Conservation (phyloP, 2,329 filamentous ascomycete species). For the Neofusicoccum sp. region DNA sequence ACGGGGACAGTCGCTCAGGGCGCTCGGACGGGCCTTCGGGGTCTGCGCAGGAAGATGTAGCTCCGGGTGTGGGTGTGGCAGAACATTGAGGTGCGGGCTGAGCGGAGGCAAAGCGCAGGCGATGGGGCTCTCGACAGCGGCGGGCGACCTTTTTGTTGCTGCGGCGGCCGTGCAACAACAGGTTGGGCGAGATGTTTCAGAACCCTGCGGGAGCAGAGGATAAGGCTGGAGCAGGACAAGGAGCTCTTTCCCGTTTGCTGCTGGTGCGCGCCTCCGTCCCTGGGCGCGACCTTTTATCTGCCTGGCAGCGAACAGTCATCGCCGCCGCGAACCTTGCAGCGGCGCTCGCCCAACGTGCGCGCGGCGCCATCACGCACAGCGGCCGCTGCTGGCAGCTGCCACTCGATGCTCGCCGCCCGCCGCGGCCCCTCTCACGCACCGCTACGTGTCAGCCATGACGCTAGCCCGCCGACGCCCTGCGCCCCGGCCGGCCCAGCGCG, state of each 20-base stretch:
- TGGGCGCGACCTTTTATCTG: slow-evolving; percentile 3
- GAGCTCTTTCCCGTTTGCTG: not conserved
- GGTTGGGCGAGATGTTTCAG: slow-evolving; percentile 13
- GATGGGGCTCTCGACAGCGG: slow-evolving; percentile 2
- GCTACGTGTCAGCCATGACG: slow-evolving; percentile 19
- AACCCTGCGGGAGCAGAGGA: not conserved
- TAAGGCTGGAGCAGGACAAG: slow-evolving; percentile 16
- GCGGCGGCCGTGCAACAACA: slow-evolving; percentile 6
- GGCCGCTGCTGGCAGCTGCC: not conserved
- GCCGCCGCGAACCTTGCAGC: not conserved
- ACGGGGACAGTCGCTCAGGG: slow-evolving; percentile 1
- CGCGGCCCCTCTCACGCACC: slow-evolving; percentile 7
- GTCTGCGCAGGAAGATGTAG: slow-evolving; percentile 22
- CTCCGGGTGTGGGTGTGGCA: slow-evolving; percentile 12
- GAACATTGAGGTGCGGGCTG: slow-evolving; percentile 19
- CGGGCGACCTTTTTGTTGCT: slow-evolving; percentile 7
- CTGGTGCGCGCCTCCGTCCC: not conserved
- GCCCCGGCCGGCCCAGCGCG: slow-evolving; percentile 9
- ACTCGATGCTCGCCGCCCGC: no score
- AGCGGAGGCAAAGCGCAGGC: not conserved
- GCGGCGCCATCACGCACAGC: not conserved
- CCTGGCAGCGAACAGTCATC: not conserved
- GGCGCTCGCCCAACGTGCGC: not conserved
- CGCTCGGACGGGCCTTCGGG: slow-evolving; percentile 12
- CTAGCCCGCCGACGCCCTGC: slow-evolving; percentile 7